Evolutionary conservation across 257 asterid species (phyloP).

Genomic region (Salvia splendens): DNA sequence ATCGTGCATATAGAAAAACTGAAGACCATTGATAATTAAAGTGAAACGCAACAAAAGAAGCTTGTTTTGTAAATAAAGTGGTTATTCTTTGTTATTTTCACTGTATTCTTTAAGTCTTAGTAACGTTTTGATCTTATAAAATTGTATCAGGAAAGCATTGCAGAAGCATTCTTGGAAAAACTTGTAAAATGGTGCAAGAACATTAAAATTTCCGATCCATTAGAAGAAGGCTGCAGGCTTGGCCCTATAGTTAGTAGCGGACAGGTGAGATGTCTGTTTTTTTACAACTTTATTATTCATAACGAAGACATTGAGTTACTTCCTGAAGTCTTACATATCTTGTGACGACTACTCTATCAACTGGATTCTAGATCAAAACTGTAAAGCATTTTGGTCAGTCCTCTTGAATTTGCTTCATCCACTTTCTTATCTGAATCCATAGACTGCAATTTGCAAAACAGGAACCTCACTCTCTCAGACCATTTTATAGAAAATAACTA

Average conservation of each 20-base stretch:
- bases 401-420: not conserved
- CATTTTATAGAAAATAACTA: not conserved
- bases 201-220: constrained; percentile 62
- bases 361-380: not conserved
- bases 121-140: not conserved
- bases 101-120: not conserved
- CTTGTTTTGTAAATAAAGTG: not conserved
- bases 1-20: not conserved
- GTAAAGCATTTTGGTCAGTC: too few relatives aligned
- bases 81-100: not conserved
- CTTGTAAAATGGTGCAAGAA: constrained; percentile 60
- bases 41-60: not conserved
- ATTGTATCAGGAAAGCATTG: constrained; percentile 59
- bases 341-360: not conserved
- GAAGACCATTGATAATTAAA: not conserved
- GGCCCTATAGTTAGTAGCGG: constrained; percentile 62
- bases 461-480: not conserved
- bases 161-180: constrained; percentile 56
- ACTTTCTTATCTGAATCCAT: not conserved
- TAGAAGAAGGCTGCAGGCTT: constrained; percentile 72
- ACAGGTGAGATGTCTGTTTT: constrained; percentile 33
- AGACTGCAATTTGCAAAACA: not conserved
- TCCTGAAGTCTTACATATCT: not conserved
- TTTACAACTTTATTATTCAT: not conserved
- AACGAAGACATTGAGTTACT: not conserved